Percentiles rank a stretch among this genome's conserved stretches.
Evolutionary conservation across 371 early-diverging fungal genomes (phyloP).

Genomic region (Sporodiniella umbellata): DNA sequence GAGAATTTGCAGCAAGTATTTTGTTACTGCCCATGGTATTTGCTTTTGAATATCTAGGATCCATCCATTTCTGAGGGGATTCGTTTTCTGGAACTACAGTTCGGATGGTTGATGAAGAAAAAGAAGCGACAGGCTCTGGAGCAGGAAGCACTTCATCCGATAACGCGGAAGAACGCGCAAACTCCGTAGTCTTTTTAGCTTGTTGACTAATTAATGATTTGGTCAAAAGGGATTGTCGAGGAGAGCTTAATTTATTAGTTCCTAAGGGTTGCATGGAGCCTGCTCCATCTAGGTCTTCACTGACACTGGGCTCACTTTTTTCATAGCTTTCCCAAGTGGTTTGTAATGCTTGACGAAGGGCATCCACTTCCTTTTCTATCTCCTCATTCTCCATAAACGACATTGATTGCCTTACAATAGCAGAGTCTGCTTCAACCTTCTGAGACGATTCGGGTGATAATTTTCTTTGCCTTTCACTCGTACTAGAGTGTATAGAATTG

Average conservation of each 20-base stretch:
- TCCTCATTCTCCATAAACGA: background rate
- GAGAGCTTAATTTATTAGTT: slow-evolving; percentile 1
- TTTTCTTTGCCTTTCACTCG: background rate
- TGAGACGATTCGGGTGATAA: background rate
- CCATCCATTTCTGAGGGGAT: too few species aligned
- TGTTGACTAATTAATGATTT: slow-evolving; percentile 17
- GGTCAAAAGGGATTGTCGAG: slow-evolving; percentile 4
- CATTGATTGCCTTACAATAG: background rate
- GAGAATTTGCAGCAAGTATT: slow-evolving; percentile 4
- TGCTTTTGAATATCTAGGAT: too few species aligned
- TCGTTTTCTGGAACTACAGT: slow-evolving; percentile 16
- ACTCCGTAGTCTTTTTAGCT: slow-evolving; percentile 6
- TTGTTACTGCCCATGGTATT: slow-evolving; percentile 11
- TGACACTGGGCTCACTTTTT: slow-evolving; percentile 4
- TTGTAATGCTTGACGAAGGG: slow-evolving; percentile 29
- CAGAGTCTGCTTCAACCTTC: background rate
- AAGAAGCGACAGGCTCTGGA: slow-evolving; percentile 20
- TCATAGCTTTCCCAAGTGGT: slow-evolving; percentile 34
- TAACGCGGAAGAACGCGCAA: background rate
- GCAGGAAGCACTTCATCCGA: slow-evolving; percentile 6
- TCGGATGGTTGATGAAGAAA: slow-evolving; percentile 23
- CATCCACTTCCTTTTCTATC: slow-evolving; percentile 22
- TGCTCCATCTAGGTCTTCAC: slow-evolving; percentile 14
- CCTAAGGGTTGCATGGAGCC: background rate
- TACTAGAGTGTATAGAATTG: background rate